Percentiles rank a stretch among this genome's conserved stretches.
These are phyloP conservation scores for Arachis monticola DNA, from an alignment of 331 rosid species.

Conservation along the genomic window DNA sequence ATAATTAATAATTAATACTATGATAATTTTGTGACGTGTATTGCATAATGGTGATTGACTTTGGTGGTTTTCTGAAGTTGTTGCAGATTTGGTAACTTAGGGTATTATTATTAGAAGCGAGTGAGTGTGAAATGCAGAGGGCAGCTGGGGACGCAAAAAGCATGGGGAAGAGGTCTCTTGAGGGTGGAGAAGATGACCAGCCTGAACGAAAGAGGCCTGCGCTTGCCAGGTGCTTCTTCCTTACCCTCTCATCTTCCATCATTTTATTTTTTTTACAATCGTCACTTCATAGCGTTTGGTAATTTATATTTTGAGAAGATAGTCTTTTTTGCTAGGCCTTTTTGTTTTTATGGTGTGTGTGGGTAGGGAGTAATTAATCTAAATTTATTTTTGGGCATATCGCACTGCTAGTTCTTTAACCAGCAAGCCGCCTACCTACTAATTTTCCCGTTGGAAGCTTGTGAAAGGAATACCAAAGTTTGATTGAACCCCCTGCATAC, in stretches of 20 bases:
- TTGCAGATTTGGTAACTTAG: slow-evolving; percentile 52
- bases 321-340: neutral
- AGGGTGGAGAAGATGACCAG: slow-evolving; percentile 85
- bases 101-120: slow-evolving; percentile 31
- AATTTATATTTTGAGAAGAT: slow-evolving; percentile 5
- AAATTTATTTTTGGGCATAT: neutral
- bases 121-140: slow-evolving; percentile 65
- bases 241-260: slow-evolving; percentile 24
- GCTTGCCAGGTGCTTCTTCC: slow-evolving; percentile 69
- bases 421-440: neutral
- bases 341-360: too few species aligned
- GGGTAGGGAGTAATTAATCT: too few species aligned
- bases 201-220: slow-evolving; percentile 94
- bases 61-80: neutral
- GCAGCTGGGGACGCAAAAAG: slow-evolving; percentile 60
- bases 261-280: slow-evolving; percentile 28
- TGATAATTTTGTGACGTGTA: neutral
- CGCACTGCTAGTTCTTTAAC: neutral
- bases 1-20: neutral
- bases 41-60: slow-evolving; percentile 36
- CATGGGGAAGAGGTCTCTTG: slow-evolving; percentile 78
- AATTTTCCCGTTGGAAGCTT: slow-evolving; percentile 17
- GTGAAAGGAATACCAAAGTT: neutral
- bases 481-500: neutral
- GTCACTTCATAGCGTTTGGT: neutral